phyloP scores from a whole-genome alignment of 2,329 filamentous ascomycete genomes.

The Aspergillus amoenus region DNA sequence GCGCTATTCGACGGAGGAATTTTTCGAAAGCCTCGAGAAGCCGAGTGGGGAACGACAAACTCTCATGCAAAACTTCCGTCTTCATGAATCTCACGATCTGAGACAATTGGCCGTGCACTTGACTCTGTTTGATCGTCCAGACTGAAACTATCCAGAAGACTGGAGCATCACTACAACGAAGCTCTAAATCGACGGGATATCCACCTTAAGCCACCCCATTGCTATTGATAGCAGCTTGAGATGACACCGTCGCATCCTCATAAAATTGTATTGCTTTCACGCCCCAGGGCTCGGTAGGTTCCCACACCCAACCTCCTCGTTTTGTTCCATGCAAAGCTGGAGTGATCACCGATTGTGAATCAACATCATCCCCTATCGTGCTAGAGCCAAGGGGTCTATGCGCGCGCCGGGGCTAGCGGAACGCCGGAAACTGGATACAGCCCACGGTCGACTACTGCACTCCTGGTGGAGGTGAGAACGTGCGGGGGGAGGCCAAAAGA shows the following conservation, averaged over 20 bases:
- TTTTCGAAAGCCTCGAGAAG: background rate
- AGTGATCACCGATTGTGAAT: background rate
- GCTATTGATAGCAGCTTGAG: background rate
- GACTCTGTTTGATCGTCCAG: conserved; percentile 31
- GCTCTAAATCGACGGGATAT: background rate
- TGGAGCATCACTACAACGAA: conserved; percentile 23
- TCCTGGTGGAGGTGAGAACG: conserved; percentile 8
- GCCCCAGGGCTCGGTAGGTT: background rate
- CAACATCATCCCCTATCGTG: background rate
- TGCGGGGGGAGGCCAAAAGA: conserved; percentile 5
- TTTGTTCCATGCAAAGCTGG: background rate
- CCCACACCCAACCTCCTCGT: background rate
- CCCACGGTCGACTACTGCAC: conserved; percentile 3
- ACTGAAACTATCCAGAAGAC: conserved; percentile 37
- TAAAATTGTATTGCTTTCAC: background rate
- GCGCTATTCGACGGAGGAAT: too few relatives aligned
- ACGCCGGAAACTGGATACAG: background rate
- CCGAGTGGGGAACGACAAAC: background rate
- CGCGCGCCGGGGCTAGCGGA: background rate
- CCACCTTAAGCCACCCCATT: background rate
- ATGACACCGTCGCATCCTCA: background rate
- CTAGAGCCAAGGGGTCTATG: background rate
- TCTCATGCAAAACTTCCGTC: background rate
- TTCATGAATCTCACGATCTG: background rate
- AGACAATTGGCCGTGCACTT: conserved; percentile 10